Conservation (phyloP, 495 filamentous ascomycete species). For the Aspergillus ellipticus region DNA sequence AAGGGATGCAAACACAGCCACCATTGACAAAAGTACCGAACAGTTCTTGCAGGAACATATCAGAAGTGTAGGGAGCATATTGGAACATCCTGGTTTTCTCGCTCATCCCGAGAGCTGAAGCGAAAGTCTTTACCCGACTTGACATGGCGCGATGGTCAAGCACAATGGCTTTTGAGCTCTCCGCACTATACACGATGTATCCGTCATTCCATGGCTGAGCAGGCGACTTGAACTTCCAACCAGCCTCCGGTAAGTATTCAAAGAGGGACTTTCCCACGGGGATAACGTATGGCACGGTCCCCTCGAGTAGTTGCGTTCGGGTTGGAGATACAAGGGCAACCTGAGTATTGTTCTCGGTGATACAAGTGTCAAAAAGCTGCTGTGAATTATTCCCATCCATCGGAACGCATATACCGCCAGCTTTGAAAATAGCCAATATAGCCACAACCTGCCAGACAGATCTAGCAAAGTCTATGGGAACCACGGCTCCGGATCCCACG, state of each 20-base stretch:
- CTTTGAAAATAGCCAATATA: constrained; percentile 41
- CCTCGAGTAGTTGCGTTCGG: constrained; percentile 34
- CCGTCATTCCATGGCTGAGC: constrained; percentile 26
- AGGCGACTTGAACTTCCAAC: constrained; percentile 2
- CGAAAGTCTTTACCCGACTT: constrained; percentile 46
- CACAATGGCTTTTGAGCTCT: constrained; percentile 32
- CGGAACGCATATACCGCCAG: constrained; percentile 44
- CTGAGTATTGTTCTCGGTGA: constrained; percentile 37
- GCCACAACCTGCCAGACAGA: constrained; percentile 40
- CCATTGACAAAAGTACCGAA: constrained; percentile 39
- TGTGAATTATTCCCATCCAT: constrained; percentile 23
- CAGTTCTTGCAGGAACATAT: constrained; percentile 38
- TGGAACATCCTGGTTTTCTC: constrained; percentile 55
- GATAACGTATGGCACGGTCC: constrained; percentile 38
- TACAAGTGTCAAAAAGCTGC: constrained; percentile 31
- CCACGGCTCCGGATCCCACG: constrained; percentile 32
- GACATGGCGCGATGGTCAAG: constrained; percentile 40
- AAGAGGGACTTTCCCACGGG: constrained; percentile 36
- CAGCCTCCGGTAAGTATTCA: constrained; percentile 27
- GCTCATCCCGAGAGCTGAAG: constrained; percentile 41
- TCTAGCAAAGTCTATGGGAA: constrained; percentile 38
- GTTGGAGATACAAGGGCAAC: constrained; percentile 42
- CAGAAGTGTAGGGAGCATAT: constrained; percentile 46
- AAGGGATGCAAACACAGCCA: constrained; percentile 44
- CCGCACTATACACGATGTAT: constrained; percentile 58